A percentile compares a stretch with the other conserved stretches of the same genome.
These are phyloP conservation scores for Psilocybe cyanescens DNA, from an alignment of 768 basidiomycete species.

Conservation along the genomic window DNA sequence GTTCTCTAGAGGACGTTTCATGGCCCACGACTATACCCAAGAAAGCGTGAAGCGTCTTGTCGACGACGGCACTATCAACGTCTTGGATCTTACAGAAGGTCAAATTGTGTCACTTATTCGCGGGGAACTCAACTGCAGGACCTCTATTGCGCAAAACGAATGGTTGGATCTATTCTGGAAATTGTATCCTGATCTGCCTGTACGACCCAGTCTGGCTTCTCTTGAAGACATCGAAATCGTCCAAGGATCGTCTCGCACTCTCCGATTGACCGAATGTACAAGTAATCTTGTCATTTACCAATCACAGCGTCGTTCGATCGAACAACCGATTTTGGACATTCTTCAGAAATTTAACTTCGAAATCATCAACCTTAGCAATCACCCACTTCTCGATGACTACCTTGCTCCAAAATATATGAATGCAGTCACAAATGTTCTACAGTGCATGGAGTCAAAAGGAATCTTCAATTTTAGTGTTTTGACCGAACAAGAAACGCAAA, in stretches of 20 bases:
- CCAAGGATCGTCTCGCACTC: not conserved
- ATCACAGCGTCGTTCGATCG: not conserved
- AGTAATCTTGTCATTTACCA: not conserved
- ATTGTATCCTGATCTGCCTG: slow-evolving; percentile 6
- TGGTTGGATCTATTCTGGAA: slow-evolving; percentile 18
- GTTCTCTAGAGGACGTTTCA: slow-evolving; percentile 7
- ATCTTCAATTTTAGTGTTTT: not conserved
- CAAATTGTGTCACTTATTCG: not conserved
- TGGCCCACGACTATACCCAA: not conserved
- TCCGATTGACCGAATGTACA: slow-evolving; percentile 6
- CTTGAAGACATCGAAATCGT: slow-evolving; percentile 5
- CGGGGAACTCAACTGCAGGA: not conserved
- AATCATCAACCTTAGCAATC: not conserved
- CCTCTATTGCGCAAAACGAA: not conserved
- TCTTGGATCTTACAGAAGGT: not conserved
- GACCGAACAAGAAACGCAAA: not conserved
- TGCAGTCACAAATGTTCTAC: not conserved
- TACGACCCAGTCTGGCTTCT: not conserved
- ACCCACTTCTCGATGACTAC: not conserved
- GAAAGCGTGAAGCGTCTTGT: not conserved
- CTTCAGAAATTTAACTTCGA: slow-evolving; percentile 6
- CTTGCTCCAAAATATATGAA: not conserved
- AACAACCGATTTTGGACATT: not conserved
- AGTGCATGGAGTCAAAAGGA: not conserved
- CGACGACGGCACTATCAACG: slow-evolving; percentile 5